These are phyloP conservation scores for Claviceps africana DNA, from an alignment of 2,329 filamentous ascomycete species.

Conservation along the genomic window DNA sequence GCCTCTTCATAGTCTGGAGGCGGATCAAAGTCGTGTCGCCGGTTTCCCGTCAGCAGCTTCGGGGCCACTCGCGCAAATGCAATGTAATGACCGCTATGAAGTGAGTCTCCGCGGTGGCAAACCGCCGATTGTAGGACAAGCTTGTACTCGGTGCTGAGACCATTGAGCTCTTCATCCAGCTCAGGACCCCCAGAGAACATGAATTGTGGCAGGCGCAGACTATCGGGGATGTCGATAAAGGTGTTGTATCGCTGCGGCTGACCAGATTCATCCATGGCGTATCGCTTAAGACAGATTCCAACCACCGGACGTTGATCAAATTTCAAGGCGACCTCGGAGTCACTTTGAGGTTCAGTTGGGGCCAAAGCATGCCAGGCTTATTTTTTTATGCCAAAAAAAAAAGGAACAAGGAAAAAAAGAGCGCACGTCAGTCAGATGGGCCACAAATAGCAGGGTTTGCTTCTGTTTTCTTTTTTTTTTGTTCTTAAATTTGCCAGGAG, in stretches of 20 bases:
- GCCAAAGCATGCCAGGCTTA: constrained; percentile 68
- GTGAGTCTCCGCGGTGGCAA: constrained; percentile 75
- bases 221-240: constrained; percentile 75
- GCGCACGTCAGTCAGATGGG: neutral
- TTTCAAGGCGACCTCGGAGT: constrained; percentile 76
- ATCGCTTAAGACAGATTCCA: constrained; percentile 86
- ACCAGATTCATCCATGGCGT: constrained; percentile 55
- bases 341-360: constrained; percentile 40
- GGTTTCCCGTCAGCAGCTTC: constrained; percentile 45
- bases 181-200: constrained; percentile 63
- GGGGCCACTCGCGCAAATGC: constrained; percentile 66
- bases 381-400: neutral
- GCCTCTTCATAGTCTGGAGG: constrained; percentile 56
- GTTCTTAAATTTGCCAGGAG: neutral
- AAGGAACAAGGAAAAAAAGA: too few relatives aligned
- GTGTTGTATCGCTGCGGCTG: constrained; percentile 60
- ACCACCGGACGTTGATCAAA: constrained; percentile 77
- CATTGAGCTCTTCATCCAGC: constrained; percentile 40
- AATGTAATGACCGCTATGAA: constrained; percentile 86
- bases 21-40: constrained; percentile 38
- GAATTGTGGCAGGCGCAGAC: constrained; percentile 75
- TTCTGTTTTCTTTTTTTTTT: neutral
- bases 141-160: constrained; percentile 81
- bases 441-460: neutral
- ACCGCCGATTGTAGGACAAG: constrained; percentile 82